phyloP scores from a whole-genome alignment of 495 filamentous ascomycete species.

The Penicillium mononematosum region DNA sequence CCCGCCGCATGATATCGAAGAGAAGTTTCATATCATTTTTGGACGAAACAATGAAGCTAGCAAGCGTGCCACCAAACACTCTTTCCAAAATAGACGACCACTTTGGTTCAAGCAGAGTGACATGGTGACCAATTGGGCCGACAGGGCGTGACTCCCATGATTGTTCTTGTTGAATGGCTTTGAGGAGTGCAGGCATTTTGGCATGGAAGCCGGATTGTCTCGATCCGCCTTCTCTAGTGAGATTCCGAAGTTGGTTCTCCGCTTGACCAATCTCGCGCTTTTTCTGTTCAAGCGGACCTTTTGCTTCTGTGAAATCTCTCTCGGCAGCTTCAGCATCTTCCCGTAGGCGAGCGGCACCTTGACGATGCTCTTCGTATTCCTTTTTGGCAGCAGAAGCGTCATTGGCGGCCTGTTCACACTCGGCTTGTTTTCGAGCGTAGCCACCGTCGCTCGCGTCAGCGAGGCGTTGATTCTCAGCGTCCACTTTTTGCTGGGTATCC shows the following conservation, averaged over 20 bases:
- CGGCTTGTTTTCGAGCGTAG: slow-evolving; percentile 48
- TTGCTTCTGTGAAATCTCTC: slow-evolving; percentile 26
- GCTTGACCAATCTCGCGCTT: slow-evolving; percentile 42
- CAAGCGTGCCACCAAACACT: slow-evolving; percentile 61
- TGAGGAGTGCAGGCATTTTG: slow-evolving; percentile 62
- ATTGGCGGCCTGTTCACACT: slow-evolving; percentile 41
- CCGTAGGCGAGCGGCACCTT: slow-evolving; percentile 24
- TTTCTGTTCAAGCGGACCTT: slow-evolving; percentile 29
- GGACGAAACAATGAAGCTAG: slow-evolving; percentile 76
- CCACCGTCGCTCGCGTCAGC: slow-evolving; percentile 54
- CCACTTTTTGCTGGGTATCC: slow-evolving; percentile 41
- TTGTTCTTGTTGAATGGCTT: slow-evolving; percentile 62
- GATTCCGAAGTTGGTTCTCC: slow-evolving; percentile 45
- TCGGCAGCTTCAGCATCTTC: slow-evolving; percentile 41
- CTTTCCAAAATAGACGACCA: slow-evolving; percentile 86
- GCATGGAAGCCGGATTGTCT: slow-evolving; percentile 56
- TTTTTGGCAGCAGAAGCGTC: slow-evolving; percentile 34
- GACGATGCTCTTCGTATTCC: slow-evolving; percentile 34
- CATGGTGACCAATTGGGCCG: slow-evolving; percentile 76
- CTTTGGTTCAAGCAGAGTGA: slow-evolving; percentile 71
- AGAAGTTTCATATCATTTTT: slow-evolving; percentile 67
- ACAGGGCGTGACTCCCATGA: slow-evolving; percentile 71
- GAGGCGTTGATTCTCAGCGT: slow-evolving; percentile 50
- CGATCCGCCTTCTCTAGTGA: slow-evolving; percentile 54
- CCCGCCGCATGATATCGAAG: slow-evolving; percentile 57